Base-by-base conservation (phyloP, 495 filamentous ascomycete genomes). In the Aspergillus conjunctus region DNA sequence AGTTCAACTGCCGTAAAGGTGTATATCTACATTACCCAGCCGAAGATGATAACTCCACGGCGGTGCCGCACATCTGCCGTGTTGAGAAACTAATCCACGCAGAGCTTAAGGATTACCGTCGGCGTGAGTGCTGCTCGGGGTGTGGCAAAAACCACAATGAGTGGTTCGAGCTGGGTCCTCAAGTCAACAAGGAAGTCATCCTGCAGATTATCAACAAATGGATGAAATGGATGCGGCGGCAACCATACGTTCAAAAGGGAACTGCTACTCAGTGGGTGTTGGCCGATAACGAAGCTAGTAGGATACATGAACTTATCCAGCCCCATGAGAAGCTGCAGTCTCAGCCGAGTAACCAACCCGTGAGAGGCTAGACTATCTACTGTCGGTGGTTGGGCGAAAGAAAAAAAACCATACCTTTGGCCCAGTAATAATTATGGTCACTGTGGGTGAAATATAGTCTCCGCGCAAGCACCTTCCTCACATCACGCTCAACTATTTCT, bases 71-170 rank as follows among this genome's bases (percentile, higher is more conserved):
- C 37, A 55, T 55, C 15, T 22, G n/a, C 52, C 52, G 52, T 7
- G 52, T 55, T 33, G 52, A 55, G 52, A 55, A 55, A 30, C 52
- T 55, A 2, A 39, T 55, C 37, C 52, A 55, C 26, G 52, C 52
- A 55, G 52, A 55, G 32, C 52, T 55, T 5, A 44, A 44, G 43
- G 12, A 55, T 41, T 44, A 55, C 37, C 52, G 52, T 30, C 32
- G 32, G n/a, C 12, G n/a, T 12, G 52, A 55, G 20, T 8, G 5
- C 37, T 55, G 52, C 52, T 20, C 52, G 10, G 52, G 52, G 33
- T 55, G 52, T 39, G 52, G 2, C 7, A 43, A 43, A 41, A 7
- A 20, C 20, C 52, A 55, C 22, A 44, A 17, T 21, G 52, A 55
- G 21, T 55, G 52, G 52, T 55, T 55, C 21, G 33, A 55, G 52